Conservation (phyloP, 371 early-diverging fungal genomes). For the Mortierella sp. region DNA sequence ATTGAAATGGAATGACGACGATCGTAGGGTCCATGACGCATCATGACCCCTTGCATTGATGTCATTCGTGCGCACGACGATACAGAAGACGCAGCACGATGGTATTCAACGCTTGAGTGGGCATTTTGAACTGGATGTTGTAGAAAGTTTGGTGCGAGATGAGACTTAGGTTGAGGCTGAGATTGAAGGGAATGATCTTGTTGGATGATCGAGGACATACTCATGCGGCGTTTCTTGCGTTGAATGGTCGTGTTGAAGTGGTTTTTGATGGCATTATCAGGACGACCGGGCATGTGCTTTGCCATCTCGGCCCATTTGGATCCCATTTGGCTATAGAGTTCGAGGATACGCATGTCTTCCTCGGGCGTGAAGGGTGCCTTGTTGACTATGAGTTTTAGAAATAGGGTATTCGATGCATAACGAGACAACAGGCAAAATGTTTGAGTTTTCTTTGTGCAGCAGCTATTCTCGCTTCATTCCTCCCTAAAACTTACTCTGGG, state of each 20-base stretch:
- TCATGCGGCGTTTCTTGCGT: conserved; percentile 51
- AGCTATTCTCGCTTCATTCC: no score
- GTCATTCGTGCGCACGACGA: background rate
- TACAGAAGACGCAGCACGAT: background rate
- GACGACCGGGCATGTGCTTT: conserved; percentile 53
- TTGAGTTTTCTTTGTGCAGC: no score
- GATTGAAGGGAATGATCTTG: conserved; percentile 1
- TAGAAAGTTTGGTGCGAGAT: no score
- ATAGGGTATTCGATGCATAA: no score
- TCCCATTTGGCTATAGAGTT: conserved; percentile 41
- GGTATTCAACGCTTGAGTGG: no score
- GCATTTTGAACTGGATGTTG: no score
- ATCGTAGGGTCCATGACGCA: conserved; percentile 41
- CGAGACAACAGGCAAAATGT: no score
- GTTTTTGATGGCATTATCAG: conserved; percentile 55
- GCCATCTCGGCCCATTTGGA: conserved; percentile 57
- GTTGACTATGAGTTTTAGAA: conserved; percentile 36
- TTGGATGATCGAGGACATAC: conserved; percentile 32
- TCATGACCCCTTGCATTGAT: background rate
- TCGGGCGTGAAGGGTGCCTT: conserved; percentile 51
- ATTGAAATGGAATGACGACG: conserved; percentile 40
- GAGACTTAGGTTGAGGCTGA: no score
- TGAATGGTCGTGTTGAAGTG: conserved; percentile 55
- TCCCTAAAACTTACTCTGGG: conserved; percentile 51
- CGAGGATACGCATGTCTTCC: conserved; percentile 49